Base-by-base conservation (phyloP, 768 basidiomycete genomes). In the Rhizopogon roseolus region DNA sequence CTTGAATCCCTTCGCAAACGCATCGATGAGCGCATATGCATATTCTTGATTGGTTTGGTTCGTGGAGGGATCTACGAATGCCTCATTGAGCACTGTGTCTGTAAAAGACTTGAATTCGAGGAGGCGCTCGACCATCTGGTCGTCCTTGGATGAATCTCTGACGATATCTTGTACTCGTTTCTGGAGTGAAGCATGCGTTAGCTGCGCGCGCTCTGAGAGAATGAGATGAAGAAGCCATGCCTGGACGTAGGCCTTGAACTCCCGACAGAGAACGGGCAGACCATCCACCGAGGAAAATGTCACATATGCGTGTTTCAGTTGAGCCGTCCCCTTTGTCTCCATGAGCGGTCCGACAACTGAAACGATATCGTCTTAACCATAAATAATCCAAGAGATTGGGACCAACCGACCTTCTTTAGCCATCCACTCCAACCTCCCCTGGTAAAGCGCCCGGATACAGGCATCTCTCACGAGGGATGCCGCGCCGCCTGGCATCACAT, bases 1-100 rank as follows among this genome's bases (percentile, higher is more conserved):
- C 65, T 85, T 85, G 74, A 94, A 93, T 22, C 87, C 90, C 28
- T 62, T 71, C 3, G 77, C 68, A 68, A 95, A 94, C 0, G 87
- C 87, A 52, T 90, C 87, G 1, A 73, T 73, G 10, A 88, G 72
- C 1, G 88, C 87, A 55, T 90, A 87, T 4, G 73, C 59, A 64
- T 90, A 90, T 5, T 81, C 77, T 48, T 76, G 66, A 63, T 83
- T 80, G 1, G 77, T 70, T 10, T 66, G 69, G n/a, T 54, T 54
- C 5, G 72, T 64, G 14, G 68, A 48, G 2, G 69, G 43, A 39
- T 73, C 73, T 16, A 77, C 60, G 66, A 92, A 91, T 38, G 81
- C 76, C 0, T 67, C 65, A 5, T 62, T 61, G 37, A 86, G 74
- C 5, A 81, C 69, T 0, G 65, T 63, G 58, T 88, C 81, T 2